A percentile compares a stretch with the other conserved stretches of the same genome.
Conservation (phyloP, 306 rosid genomes). For the Comarum palustre region DNA sequence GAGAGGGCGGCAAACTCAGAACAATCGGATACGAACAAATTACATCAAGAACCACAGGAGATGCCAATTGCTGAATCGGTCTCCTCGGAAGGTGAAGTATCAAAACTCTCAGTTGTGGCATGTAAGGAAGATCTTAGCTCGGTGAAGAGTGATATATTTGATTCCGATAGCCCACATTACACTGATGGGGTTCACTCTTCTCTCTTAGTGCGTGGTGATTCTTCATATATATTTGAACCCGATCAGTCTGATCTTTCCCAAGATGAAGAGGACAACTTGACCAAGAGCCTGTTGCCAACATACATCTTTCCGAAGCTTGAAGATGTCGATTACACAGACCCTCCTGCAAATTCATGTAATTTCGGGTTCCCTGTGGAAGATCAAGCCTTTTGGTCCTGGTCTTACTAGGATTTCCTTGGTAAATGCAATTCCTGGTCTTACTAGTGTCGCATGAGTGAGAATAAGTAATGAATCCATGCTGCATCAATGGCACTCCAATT, state of each 20-base stretch:
- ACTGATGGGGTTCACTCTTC: constrained; percentile 57
- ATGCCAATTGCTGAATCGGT: constrained; percentile 31
- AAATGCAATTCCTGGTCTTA: constrained; percentile 24
- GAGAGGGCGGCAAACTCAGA: constrained; percentile 26
- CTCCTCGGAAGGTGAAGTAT: constrained; percentile 54
- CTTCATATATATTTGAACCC: constrained; percentile 53
- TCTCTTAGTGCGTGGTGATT: constrained; percentile 47
- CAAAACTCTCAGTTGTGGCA: constrained; percentile 44
- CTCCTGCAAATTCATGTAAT: constrained; percentile 47
- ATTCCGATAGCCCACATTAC: constrained; percentile 69
- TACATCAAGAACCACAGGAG: constrained; percentile 25
- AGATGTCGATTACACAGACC: constrained; percentile 57
- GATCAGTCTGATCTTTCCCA: constrained; percentile 75
- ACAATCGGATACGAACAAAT: constrained; percentile 36
- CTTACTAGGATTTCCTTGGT: constrained; percentile 29
- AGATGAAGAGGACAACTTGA: constrained; percentile 67
- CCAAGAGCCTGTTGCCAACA: constrained; percentile 42
- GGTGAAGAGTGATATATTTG: constrained; percentile 62
- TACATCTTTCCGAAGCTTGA: constrained; percentile 64
- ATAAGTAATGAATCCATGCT: constrained; percentile 24
- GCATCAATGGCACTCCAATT: constrained; percentile 21
- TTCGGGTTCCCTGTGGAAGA: constrained; percentile 70
- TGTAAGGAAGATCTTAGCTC: constrained; percentile 61
- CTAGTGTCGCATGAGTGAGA: constrained; percentile 21
- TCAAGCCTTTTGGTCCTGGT: constrained; percentile 77